phyloP scores from a whole-genome alignment of 2,329 filamentous ascomycete genomes.

The Cladophialophora carrionii region DNA sequence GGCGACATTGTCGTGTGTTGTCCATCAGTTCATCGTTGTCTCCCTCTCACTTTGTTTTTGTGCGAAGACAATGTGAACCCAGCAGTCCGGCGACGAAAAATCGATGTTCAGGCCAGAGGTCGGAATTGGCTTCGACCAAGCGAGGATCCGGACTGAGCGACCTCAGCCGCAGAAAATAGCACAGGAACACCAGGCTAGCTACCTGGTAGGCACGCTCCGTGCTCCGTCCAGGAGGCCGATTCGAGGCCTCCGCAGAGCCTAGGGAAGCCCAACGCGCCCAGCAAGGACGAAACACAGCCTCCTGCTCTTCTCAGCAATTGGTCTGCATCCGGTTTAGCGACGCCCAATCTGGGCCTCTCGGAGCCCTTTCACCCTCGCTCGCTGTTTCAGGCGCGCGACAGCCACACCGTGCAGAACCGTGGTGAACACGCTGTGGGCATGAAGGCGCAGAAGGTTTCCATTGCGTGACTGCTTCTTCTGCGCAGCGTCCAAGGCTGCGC shows the following conservation, averaged over 20 bases:
- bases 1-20: constrained; percentile 27
- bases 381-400: constrained; percentile 1
- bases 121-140: constrained; percentile 2
- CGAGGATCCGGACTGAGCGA: not conserved
- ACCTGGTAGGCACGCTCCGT: too few relatives aligned
- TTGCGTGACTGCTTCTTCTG: not conserved
- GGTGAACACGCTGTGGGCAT: not conserved
- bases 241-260: not conserved
- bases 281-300: constrained; percentile 1
- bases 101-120: not conserved
- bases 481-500: not conserved
- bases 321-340: constrained; percentile 3
- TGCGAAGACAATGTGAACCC: not conserved
- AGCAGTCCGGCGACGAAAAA: not conserved
- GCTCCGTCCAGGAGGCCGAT: not conserved
- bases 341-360: not conserved
- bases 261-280: not conserved
- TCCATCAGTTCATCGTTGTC: constrained; percentile 19
- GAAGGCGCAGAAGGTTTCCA: not conserved
- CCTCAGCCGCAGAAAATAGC: constrained; percentile 12
- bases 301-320: constrained; percentile 6
- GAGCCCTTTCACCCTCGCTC: not conserved
- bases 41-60: not conserved
- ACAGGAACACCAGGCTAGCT: not conserved
- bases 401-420: not conserved